These are phyloP conservation scores for Pestalotiopsis sp. DNA, from an alignment of 2,329 filamentous ascomycete species.

Conservation along the genomic window DNA sequence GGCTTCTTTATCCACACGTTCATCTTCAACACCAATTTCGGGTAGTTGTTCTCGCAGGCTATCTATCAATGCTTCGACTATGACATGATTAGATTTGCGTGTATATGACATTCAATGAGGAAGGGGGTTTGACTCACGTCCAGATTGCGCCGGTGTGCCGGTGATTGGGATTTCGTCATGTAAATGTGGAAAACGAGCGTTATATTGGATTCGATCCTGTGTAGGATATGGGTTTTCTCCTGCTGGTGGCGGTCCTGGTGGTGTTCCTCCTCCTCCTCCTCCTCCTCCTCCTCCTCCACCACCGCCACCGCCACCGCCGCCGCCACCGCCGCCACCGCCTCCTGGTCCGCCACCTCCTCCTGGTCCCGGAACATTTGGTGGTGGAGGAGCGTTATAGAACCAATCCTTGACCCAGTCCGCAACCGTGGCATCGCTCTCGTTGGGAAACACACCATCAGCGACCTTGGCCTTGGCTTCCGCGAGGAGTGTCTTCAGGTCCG, in stretches of 20 bases:
- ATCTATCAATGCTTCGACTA: not conserved
- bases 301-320: not conserved
- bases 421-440: not conserved
- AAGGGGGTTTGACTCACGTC: not conserved
- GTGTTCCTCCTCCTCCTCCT: not conserved
- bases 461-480: not conserved
- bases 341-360: not conserved
- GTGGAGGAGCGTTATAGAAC: not conserved
- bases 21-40: not conserved
- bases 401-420: not conserved
- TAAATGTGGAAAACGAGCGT: not conserved
- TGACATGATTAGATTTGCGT: not conserved
- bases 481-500: not conserved
- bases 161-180: not conserved
- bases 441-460: not conserved
- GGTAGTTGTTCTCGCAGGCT: not conserved
- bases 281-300: not conserved
- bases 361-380: not conserved
- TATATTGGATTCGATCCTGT: not conserved
- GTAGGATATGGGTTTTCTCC: too few relatives aligned
- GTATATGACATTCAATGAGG: not conserved
- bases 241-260: not conserved
- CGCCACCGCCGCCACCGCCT: not conserved
- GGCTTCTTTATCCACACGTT: not conserved
- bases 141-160: not conserved